phyloP scores from a whole-genome alignment of 2,329 filamentous ascomycete species.

The Scedosporium boydii region DNA sequence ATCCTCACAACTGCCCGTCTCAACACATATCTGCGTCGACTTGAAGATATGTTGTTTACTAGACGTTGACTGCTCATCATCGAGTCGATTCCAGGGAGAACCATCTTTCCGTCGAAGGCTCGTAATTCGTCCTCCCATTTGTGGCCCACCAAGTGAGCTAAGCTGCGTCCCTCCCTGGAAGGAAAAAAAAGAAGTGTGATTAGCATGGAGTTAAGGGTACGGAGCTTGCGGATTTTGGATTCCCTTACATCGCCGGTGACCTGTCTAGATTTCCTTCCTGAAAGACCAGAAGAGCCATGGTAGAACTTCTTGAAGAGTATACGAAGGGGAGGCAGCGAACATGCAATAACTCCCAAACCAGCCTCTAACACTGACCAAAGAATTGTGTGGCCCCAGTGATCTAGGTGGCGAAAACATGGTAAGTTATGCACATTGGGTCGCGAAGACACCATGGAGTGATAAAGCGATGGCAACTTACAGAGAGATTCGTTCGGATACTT shows the following conservation, averaged over 20 bases:
- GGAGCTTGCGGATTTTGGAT: neutral
- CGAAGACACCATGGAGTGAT: neutral
- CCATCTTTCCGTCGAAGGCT: slow-evolving; percentile 4
- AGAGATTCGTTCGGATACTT: slow-evolving; percentile 8
- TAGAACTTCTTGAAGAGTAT: slow-evolving; percentile 11
- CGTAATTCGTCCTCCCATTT: neutral
- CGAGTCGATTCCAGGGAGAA: slow-evolving; percentile 6
- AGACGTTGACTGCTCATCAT: slow-evolving; percentile 6
- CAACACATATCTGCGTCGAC: slow-evolving; percentile 4
- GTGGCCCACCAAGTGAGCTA: neutral
- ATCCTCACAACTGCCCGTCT: neutral
- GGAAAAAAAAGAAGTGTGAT: neutral
- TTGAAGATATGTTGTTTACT: slow-evolving; percentile 6
- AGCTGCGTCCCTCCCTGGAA: slow-evolving; percentile 1
- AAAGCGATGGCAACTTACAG: slow-evolving; percentile 2
- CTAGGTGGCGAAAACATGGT: neutral
- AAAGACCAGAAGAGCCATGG: slow-evolving; percentile 1
- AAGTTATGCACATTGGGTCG: neutral
- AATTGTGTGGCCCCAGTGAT: slow-evolving; percentile 8
- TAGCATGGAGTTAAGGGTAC: neutral
- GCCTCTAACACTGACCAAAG: slow-evolving; percentile 11
- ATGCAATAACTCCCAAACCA: slow-evolving; percentile 11
- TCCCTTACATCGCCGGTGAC: neutral
- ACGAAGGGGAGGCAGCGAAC: slow-evolving; percentile 11
- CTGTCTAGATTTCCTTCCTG: slow-evolving; percentile 2